These are phyloP conservation scores for Silene uniflora DNA, from an alignment of 148 eudicot genomes.

Conservation along the genomic window DNA sequence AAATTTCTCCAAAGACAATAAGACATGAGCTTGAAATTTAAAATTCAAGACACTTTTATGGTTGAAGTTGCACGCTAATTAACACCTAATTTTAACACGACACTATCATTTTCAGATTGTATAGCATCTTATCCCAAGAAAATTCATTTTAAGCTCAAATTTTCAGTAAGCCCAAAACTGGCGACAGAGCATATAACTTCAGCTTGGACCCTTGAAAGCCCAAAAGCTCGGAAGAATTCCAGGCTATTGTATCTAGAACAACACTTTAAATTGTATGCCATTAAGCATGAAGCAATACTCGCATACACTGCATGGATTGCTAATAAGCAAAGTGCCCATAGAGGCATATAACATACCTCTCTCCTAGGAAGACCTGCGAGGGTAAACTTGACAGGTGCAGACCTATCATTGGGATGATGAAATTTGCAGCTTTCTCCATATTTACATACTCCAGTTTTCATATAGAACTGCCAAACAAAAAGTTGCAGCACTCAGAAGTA, in stretches of 20 bases:
- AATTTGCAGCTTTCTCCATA: conserved; percentile 79
- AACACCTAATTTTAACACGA: too few species aligned
- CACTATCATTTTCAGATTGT: too few species aligned
- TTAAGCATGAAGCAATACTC: background rate
- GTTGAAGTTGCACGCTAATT: too few species aligned
- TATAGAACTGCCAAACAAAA: conserved; percentile 52
- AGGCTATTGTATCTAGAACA: background rate
- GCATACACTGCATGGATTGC: background rate
- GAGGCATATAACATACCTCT: conserved; percentile 53
- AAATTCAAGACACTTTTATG: too few species aligned
- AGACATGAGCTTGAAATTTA: too few species aligned
- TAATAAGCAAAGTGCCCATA: background rate
- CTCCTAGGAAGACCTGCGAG: conserved; percentile 97
- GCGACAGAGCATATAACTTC: background rate
- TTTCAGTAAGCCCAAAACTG: background rate
- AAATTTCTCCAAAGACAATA: too few species aligned
- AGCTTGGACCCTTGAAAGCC: background rate
- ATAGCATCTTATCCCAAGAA: too few species aligned
- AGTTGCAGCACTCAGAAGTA: conserved; percentile 4
- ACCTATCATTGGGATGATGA: conserved; percentile 80
- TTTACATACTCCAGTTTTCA: conserved; percentile 87
- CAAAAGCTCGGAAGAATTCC: background rate
- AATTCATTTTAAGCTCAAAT: too few species aligned
- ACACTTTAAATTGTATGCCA: background rate
- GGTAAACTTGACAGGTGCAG: conserved; percentile 61